Percentiles rank a stretch among this genome's conserved stretches.
Conservation (phyloP, 2,329 filamentous ascomycete genomes). For the Fusarium sp. region DNA sequence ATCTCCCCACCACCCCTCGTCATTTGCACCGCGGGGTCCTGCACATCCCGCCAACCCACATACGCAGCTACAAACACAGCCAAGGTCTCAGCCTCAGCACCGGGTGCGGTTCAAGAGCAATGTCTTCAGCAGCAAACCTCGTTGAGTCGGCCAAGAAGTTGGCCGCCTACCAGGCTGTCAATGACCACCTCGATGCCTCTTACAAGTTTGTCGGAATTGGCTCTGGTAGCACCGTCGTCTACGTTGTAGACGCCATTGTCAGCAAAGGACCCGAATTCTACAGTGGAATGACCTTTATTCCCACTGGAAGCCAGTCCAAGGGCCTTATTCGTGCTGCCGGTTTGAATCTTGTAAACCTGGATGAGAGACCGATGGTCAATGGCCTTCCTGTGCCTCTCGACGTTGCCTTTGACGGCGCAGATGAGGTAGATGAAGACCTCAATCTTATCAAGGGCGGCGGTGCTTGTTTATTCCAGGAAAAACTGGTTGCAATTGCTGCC, state of each 20-base stretch:
- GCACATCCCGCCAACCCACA: slow-evolving; percentile 27
- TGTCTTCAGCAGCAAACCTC: slow-evolving; percentile 56
- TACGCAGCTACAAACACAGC: slow-evolving; percentile 27
- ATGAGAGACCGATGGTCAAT: slow-evolving; percentile 70
- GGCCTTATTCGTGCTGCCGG: slow-evolving; percentile 86
- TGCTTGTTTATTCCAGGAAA: slow-evolving; percentile 98
- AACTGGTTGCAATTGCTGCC: slow-evolving; percentile 87
- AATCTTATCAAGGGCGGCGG: slow-evolving; percentile 99
- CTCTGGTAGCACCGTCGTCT: slow-evolving; percentile 84
- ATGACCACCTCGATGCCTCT: slow-evolving; percentile 74
- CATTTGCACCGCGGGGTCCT: slow-evolving; percentile 36
- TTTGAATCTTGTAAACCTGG: slow-evolving; percentile 80
- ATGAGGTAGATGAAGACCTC: slow-evolving; percentile 93
- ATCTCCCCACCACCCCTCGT: slow-evolving; percentile 36
- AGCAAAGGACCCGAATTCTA: slow-evolving; percentile 67
- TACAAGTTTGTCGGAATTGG: slow-evolving; percentile 81
- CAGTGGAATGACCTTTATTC: slow-evolving; percentile 82
- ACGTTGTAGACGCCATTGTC: slow-evolving; percentile 85
- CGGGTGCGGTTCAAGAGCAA: slow-evolving; percentile 42
- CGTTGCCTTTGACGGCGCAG: slow-evolving; percentile 94
- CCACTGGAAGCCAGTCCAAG: slow-evolving; percentile 91
- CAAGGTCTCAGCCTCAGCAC: slow-evolving; percentile 31
- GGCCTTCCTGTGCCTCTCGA: slow-evolving; percentile 72
- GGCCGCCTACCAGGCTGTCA: slow-evolving; percentile 79
- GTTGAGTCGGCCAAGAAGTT: slow-evolving; percentile 81